Evolutionary conservation across 768 basidiomycete species (phyloP).

Genomic region (Gloeopeniophorella convolvens): DNA sequence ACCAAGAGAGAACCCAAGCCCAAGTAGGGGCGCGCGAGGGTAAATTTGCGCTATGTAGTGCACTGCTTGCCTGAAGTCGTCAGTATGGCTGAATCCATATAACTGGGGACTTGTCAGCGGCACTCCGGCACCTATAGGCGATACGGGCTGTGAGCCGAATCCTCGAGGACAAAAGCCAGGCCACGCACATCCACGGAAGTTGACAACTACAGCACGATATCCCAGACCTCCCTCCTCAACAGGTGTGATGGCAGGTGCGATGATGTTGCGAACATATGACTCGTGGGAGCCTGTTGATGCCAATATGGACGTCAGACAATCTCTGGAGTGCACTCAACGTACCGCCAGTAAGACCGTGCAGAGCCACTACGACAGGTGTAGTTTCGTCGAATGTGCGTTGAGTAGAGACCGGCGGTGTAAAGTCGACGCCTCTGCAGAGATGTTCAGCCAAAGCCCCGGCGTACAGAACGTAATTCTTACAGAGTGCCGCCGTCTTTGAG

Average conservation of each 20-base stretch:
- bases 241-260: constrained; percentile 66
- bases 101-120: constrained; percentile 38
- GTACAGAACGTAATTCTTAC: constrained; percentile 23
- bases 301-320: constrained; percentile 4
- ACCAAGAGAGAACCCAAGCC: constrained; percentile 89
- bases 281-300: constrained; percentile 68
- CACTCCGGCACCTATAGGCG: neutral
- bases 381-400: constrained; percentile 28
- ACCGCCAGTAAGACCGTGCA: constrained; percentile 46
- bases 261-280: constrained; percentile 77
- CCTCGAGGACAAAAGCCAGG: neutral
- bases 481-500: constrained; percentile 58
- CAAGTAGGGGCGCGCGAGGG: constrained; percentile 77
- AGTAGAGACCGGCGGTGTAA: constrained; percentile 36
- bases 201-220: constrained; percentile 84
- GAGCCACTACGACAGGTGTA: constrained; percentile 49
- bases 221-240: constrained; percentile 77
- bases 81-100: constrained; percentile 84
- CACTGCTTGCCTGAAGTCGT: constrained; percentile 79
- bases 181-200: constrained; percentile 81
- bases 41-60: constrained; percentile 65
- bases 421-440: constrained; percentile 50
- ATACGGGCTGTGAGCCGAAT: no score
- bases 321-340: constrained; percentile 13
- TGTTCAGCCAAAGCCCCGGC: neutral